phyloP scores from a whole-genome alignment of 2,329 filamentous ascomycete species.

The Sporothrix brunneoviolacea region DNA sequence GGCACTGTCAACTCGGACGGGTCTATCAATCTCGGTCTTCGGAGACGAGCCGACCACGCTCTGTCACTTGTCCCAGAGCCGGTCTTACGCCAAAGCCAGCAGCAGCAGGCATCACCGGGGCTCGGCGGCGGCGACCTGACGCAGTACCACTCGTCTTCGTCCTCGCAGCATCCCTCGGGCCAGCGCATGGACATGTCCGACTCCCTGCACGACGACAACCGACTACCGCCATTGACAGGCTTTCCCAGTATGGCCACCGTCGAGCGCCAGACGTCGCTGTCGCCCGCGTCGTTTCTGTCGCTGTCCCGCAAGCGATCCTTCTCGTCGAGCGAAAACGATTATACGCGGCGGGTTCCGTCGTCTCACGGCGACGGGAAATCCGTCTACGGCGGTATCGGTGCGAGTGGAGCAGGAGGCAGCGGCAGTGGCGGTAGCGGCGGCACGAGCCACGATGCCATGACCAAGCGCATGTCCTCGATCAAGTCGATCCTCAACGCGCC shows the following conservation, averaged over 20 bases:
- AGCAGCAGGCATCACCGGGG: constrained; percentile 33
- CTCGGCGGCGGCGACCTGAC: constrained; percentile 39
- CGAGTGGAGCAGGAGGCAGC: constrained; percentile 1
- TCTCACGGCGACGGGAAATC: neutral
- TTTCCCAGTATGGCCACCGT: constrained; percentile 28
- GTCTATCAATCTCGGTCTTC: constrained; percentile 56
- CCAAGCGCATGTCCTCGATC: constrained; percentile 65
- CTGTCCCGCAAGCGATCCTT: constrained; percentile 62
- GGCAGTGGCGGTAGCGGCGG: constrained; percentile 18
- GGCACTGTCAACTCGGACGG: constrained; percentile 58
- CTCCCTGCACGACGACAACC: constrained; percentile 49
- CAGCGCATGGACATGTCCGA: constrained; percentile 33
- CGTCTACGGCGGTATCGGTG: neutral
- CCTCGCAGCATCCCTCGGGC: constrained; percentile 19
- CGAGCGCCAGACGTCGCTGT: constrained; percentile 52
- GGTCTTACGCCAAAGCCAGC: constrained; percentile 33
- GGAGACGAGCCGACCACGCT: constrained; percentile 40
- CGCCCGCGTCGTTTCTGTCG: constrained; percentile 54
- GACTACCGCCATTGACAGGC: constrained; percentile 49
- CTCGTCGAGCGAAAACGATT: constrained; percentile 51
- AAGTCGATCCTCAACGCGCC: constrained; percentile 66
- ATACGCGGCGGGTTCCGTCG: neutral
- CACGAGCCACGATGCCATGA: constrained; percentile 40
- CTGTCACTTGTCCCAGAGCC: constrained; percentile 42
- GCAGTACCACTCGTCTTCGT: constrained; percentile 42